Evolutionary conservation across 352 stramenopile species (phyloP), one percentile per base, ranked within the genome.

Genomic region (Elongisporangium prolatum): DNA sequence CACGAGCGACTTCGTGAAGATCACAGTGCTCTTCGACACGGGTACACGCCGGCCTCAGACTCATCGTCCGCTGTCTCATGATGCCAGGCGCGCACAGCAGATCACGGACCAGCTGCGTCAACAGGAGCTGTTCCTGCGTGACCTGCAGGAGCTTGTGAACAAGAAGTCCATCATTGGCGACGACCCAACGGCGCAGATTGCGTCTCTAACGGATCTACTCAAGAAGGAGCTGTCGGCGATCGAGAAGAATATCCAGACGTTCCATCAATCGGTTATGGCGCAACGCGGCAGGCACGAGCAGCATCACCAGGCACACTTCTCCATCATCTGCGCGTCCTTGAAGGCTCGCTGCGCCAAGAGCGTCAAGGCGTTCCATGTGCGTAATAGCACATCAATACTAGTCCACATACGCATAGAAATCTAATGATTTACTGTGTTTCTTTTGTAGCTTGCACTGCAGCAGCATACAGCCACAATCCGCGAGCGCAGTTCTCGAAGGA

Each of bases 1-100:
- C 22, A 94, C 84, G 63, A 84, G 76, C 69, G 82, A 94, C 66
- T 94, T 94, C 50, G 81, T 91, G 50, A 80, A 84, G 60, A 91
- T 94, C 65, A 84, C 80, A 49, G 76, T 92, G 72, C 79, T 94
- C 24, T 94, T 92, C 48, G 81, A 89, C 64, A 88, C 77, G 21
- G 78, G 82, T n/a, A 61, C 48, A 18, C 64, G 60, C 34, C 70
- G 73, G 37, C 61, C 71, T 34, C 74, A 78, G 25, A 74, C 68
- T 4, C 80, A 94, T 59, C 67, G 74, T 2, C 85, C 85, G 44
- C 68, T 94, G 25, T 94, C 85, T 10, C 68, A 80, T 13, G 82
- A 91, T 58, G 80, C 85, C 48, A 76, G 82, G 2, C 64, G 80
- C 18, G 77, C 82, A 48, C 82, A 94, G 75, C 82, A 92, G 61